Conservation (phyloP, 75 land plant genomes). For the Picea sitchensis region DNA sequence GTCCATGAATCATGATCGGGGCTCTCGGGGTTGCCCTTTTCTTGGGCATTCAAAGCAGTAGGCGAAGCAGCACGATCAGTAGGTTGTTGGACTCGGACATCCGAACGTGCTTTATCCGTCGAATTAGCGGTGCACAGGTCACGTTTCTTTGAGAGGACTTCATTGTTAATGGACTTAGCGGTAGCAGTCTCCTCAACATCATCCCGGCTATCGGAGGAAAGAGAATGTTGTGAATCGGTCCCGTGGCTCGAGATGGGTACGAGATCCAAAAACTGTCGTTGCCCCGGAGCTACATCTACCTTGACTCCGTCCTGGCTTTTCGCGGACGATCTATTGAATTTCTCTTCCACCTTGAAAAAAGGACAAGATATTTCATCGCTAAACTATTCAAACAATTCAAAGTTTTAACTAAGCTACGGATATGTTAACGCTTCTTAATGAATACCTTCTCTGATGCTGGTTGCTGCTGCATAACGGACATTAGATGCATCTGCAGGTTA, state of each 20-base stretch:
- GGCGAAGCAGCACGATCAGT: background rate
- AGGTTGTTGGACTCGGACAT: background rate
- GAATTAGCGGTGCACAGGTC: background rate
- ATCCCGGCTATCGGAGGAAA: background rate
- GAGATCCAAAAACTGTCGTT: background rate
- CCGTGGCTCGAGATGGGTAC: background rate
- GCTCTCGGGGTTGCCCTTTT: background rate
- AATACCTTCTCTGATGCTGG: background rate
- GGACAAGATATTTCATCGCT: too few species aligned
- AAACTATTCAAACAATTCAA: too few species aligned
- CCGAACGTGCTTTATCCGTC: background rate
- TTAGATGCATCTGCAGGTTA: slow-evolving; percentile 35
- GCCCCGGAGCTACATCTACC: background rate
- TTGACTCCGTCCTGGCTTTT: background rate
- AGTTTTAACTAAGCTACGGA: too few species aligned
- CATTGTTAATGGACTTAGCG: background rate
- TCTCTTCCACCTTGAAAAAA: background rate
- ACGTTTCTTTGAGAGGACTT: background rate
- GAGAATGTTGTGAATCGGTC: slow-evolving; percentile 1
- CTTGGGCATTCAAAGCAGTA: too few species aligned
- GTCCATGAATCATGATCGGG: background rate
- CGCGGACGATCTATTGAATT: background rate
- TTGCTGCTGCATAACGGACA: slow-evolving; percentile 27
- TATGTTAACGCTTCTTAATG: too few species aligned
- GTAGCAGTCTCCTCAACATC: too few species aligned